These are phyloP conservation scores for Yamadazyma sp. DNA, from an alignment of 1,139 yeast genomes.

Conservation along the genomic window DNA sequence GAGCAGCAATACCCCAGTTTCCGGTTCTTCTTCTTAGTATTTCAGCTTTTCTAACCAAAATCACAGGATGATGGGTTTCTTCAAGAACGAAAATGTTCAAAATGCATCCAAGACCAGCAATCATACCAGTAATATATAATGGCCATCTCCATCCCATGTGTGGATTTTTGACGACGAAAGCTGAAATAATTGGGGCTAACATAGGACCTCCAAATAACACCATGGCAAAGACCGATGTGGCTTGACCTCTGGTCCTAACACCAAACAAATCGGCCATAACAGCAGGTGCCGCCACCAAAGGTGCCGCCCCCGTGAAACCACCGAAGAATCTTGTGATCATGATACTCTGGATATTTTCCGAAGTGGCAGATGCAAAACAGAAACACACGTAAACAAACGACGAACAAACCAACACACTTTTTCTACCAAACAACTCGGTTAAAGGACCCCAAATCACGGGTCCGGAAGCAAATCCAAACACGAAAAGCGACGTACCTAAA, in stretches of 20 bases:
- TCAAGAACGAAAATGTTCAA: conserved; percentile 32
- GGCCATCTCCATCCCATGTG: conserved; percentile 61
- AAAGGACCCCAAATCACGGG: conserved; percentile 46
- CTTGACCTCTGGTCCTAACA: conserved; percentile 35
- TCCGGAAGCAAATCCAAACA: conserved; percentile 47
- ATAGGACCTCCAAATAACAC: conserved; percentile 47
- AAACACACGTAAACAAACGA: conserved; percentile 33
- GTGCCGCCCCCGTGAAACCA: conserved; percentile 43
- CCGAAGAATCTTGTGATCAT: conserved; percentile 43
- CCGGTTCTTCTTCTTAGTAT: conserved; percentile 54
- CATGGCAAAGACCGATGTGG: conserved; percentile 33
- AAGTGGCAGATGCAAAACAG: conserved; percentile 40
- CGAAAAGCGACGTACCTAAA: conserved; percentile 41
- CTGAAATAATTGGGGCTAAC: conserved; percentile 44
- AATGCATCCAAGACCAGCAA: conserved; percentile 36
- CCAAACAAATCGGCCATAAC: conserved; percentile 41
- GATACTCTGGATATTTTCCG: conserved; percentile 38
- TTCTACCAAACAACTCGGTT: conserved; percentile 43
- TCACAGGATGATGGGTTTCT: conserved; percentile 52
- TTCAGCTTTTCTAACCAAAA: conserved; percentile 63
- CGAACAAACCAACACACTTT: conserved; percentile 27
- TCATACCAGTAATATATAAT: conserved; percentile 51
- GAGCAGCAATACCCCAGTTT: conserved; percentile 82
- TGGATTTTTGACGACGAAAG: conserved; percentile 32
- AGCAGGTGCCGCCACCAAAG: conserved; percentile 47